phyloP scores from a whole-genome alignment of 2,329 filamentous ascomycete species.

The Diaporthe nobilis region DNA sequence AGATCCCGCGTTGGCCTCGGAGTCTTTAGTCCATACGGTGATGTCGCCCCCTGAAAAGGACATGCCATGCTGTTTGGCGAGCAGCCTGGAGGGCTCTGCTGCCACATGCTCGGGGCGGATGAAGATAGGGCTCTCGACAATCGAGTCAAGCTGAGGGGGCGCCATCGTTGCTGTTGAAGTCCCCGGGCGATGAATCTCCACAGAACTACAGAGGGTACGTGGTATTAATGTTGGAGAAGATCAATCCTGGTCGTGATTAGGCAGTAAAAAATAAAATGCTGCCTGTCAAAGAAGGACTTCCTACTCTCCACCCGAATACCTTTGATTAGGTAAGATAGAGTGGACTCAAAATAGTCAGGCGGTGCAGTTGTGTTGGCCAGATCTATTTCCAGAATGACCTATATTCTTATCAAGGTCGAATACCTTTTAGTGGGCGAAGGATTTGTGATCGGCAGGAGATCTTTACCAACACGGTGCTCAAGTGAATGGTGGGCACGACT shows the following conservation, averaged over 20 bases:
- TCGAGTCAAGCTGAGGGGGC: conserved; percentile 1
- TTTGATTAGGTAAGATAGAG: not conserved
- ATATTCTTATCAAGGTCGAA: not conserved
- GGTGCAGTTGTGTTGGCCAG: not conserved
- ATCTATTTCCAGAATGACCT: not conserved
- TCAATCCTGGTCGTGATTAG: not conserved
- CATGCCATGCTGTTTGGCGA: not conserved
- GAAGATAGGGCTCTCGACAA: not conserved
- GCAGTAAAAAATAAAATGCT: not conserved
- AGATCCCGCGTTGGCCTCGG: not conserved
- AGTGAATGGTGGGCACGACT: no score
- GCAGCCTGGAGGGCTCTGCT: not conserved
- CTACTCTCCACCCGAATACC: not conserved
- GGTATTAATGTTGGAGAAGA: not conserved
- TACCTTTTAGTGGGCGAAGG: conserved; percentile 6
- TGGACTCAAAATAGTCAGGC: not conserved
- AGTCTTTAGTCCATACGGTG: not conserved
- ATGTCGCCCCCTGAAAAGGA: conserved; percentile 6
- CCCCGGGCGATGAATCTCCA: not conserved
- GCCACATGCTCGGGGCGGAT: conserved; percentile 6
- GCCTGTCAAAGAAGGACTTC: not conserved
- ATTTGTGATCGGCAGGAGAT: conserved; percentile 10
- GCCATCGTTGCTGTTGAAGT: not conserved
- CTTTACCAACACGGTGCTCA: no score
- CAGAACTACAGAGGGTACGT: not conserved